Conservation (phyloP, 208 protist species). For the Tritrichomonas musculus region DNA sequence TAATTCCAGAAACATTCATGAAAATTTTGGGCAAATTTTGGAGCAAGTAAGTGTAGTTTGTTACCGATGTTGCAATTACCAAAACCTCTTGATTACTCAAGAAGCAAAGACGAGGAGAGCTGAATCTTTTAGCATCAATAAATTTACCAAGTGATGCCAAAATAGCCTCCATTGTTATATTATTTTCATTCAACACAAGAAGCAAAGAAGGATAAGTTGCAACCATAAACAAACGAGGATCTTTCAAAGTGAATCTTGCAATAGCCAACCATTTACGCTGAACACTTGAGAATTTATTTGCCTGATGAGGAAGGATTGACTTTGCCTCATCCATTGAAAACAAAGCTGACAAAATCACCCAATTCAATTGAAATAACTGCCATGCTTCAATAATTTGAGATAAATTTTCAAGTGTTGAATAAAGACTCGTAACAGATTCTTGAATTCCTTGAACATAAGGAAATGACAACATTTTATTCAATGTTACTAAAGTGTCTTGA, state of each 20-base stretch:
- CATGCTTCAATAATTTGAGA: background rate
- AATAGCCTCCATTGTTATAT: background rate
- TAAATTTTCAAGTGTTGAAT: slow-evolving; percentile 1
- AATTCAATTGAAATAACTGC: slow-evolving; percentile 18
- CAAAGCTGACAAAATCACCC: background rate
- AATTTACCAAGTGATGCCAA: background rate
- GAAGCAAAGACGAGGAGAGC: background rate
- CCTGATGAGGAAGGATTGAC: slow-evolving; percentile 14
- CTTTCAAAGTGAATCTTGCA: background rate
- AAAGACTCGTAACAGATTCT: background rate
- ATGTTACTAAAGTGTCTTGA: background rate
- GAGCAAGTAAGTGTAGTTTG: background rate
- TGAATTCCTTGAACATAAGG: background rate
- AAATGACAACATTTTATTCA: background rate
- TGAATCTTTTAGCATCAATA: background rate
- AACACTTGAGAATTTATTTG: slow-evolving; percentile 5
- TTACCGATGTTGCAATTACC: background rate
- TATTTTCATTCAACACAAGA: background rate
- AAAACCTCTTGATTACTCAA: background rate
- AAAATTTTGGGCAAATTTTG: background rate
- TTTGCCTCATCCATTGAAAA: background rate
- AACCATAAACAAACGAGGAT: background rate
- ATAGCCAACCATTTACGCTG: background rate
- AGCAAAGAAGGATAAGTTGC: background rate
- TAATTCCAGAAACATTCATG: background rate